A percentile compares a stretch with the other conserved stretches of the same genome.
Conservation (phyloP, 768 basidiomycete genomes). For the Clitopilus passeckerianus region DNA sequence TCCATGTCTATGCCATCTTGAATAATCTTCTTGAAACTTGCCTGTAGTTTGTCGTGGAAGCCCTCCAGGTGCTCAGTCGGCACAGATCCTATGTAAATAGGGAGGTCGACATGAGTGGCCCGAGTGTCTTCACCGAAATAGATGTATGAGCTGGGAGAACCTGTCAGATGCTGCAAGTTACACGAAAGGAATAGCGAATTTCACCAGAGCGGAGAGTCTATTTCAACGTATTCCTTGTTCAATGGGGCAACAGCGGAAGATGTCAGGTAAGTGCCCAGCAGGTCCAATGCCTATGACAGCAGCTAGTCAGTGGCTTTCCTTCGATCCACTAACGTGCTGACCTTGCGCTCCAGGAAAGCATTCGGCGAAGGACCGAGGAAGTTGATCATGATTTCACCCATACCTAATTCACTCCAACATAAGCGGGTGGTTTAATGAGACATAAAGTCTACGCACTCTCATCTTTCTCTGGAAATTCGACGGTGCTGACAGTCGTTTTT, state of each 20-base stretch:
- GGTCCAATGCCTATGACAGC: slow-evolving; percentile 63
- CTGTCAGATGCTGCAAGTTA: slow-evolving; percentile 3
- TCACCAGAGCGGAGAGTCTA: slow-evolving; percentile 83
- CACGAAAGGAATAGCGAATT: slow-evolving; percentile 10
- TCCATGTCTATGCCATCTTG: slow-evolving; percentile 84
- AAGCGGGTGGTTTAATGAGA: slow-evolving; percentile 1
- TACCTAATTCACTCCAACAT: slow-evolving; percentile 24
- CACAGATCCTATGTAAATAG: slow-evolving; percentile 78
- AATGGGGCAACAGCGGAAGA: slow-evolving; percentile 77
- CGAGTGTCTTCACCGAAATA: slow-evolving; percentile 77
- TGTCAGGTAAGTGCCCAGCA: slow-evolving; percentile 85
- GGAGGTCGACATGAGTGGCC: slow-evolving; percentile 66
- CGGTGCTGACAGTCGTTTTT: slow-evolving; percentile 50
- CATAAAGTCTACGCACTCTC: slow-evolving; percentile 49
- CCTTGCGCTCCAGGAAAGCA: slow-evolving; percentile 70
- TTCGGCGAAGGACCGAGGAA: slow-evolving; percentile 77
- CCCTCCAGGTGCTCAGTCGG: slow-evolving; percentile 74
- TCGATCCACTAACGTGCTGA: slow-evolving; percentile 14
- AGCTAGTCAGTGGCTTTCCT: neutral
- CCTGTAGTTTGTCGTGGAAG: slow-evolving; percentile 65
- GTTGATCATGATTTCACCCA: slow-evolving; percentile 78
- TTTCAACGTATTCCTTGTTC: slow-evolving; percentile 91
- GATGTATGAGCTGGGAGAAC: slow-evolving; percentile 63
- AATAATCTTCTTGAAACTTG: slow-evolving; percentile 65
- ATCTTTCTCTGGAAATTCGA: slow-evolving; percentile 96